A percentile compares a stretch with the other conserved stretches of the same genome.
Conservation (phyloP, 2,329 filamentous ascomycete species). For the Dactylellina cionopaga region DNA sequence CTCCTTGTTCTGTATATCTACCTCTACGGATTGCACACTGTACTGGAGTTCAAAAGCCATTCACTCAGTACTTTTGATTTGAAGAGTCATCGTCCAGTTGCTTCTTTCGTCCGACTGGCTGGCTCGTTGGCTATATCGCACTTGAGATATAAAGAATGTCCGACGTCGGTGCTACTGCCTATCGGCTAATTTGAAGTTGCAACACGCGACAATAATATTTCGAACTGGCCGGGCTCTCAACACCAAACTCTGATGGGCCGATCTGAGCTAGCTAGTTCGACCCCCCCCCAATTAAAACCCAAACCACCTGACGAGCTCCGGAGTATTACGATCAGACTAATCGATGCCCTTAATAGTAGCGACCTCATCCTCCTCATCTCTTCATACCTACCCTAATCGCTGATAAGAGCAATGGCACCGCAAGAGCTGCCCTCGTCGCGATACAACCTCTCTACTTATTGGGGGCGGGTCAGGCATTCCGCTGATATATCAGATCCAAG, state of each 20-base stretch:
- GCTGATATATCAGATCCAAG: constrained; percentile 92
- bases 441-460: constrained; percentile 92
- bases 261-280: constrained; percentile 17
- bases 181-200: constrained; percentile 36
- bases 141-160: constrained; percentile 7
- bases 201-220: constrained; percentile 18
- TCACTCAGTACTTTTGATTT: background rate
- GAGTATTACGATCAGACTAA: constrained; percentile 23
- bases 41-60: background rate
- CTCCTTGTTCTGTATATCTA: background rate
- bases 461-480: constrained; percentile 90
- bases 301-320: constrained; percentile 10
- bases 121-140: too few species aligned
- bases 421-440: constrained; percentile 90
- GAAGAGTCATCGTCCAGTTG: too few species aligned
- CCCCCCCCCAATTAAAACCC: too few species aligned
- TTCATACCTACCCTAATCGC: background rate
- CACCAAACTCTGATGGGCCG: too few species aligned
- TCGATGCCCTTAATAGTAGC: constrained; percentile 15
- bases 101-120: too few species aligned
- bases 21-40: too few species aligned
- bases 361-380: background rate
- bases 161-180: constrained; percentile 41
- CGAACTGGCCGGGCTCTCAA: too few species aligned
- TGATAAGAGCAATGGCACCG: constrained; percentile 49